These are phyloP conservation scores for Eucalyptus viminalis DNA, from an alignment of 345 rosid species.

Conservation along the genomic window DNA sequence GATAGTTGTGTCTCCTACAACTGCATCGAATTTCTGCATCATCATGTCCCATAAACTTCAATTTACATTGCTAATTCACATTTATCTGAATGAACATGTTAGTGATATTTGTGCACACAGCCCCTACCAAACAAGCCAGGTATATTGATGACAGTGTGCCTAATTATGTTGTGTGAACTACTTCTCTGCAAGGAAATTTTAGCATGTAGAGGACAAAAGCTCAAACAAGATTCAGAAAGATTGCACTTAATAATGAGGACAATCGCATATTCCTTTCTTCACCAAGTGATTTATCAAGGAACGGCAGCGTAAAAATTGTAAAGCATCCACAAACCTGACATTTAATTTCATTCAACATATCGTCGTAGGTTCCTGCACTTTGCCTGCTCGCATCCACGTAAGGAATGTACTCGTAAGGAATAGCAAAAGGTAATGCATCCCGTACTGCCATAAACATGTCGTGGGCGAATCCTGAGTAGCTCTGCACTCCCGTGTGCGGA, in stretches of 20 bases:
- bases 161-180: neutral
- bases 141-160: neutral
- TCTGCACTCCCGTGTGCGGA: neutral
- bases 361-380: neutral
- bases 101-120: neutral
- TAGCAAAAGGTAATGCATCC: neutral
- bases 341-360: neutral
- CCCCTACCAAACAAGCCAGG: neutral
- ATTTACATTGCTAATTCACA: neutral
- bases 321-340: neutral
- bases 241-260: neutral
- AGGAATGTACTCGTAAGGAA: neutral
- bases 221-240: neutral
- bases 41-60: neutral
- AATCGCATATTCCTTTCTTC: neutral
- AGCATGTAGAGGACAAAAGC: neutral
- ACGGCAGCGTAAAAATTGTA: neutral
- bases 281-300: neutral
- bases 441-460: conserved; percentile 1
- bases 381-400: neutral
- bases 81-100: neutral
- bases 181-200: neutral
- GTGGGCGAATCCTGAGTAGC: neutral
- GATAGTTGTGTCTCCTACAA: conserved; percentile 60
- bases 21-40: conserved; percentile 34